Base-by-base conservation (phyloP, 78 protist genomes). In the Dictyostelium firmibasis region DNA sequence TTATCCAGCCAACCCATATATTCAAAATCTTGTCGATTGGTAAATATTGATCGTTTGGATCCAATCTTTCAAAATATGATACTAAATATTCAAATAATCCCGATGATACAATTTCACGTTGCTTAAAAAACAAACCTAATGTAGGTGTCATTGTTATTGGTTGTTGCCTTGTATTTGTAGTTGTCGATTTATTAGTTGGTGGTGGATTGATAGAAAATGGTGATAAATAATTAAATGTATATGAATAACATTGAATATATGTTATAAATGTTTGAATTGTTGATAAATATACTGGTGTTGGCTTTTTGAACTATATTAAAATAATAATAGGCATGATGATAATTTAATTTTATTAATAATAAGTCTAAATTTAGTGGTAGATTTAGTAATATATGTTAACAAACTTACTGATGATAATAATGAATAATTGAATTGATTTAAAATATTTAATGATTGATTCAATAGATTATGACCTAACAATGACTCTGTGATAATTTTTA, bases 231-330 rank as follows among this genome's bases (percentile, higher is more conserved):
- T 43, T 33, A 41, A 77, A 43, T 9, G 83, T 38, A n/a, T 77
- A 77, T 77, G 83, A 36, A 43, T 38, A 77, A 41, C 31, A 35
- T 60, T 86, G 92, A 81, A 43, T 60, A 38, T 86, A 81, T 7
- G 74, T 35, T 8, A 86, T 3, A 14, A 86, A 33, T 23, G 62
- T 20, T 35, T 29, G 36, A 14, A 81, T 67, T 53, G 74, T 27
- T 44, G 78, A 82, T 38, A 76, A 14, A 44, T 86, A 50, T 10
- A 86, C 79, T 76, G 27, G 7, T 23, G 60, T 86, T 60, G 92
- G 92, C 76, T 77, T 74, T 36, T 86, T 86, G 53, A 38, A 86
- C 92, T 86, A 20, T n/a, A n/a, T n/a, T n/a, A n/a, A n/a, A n/a
- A n/a, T n/a, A n/a, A n/a, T n/a, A n/a, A n/a, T n/a, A n/a, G n/a